Evolutionary conservation across 1,284 basidiomycete species (phyloP), one percentile per base, ranked within the genome.

Genomic region (Trametes hirsuta): DNA sequence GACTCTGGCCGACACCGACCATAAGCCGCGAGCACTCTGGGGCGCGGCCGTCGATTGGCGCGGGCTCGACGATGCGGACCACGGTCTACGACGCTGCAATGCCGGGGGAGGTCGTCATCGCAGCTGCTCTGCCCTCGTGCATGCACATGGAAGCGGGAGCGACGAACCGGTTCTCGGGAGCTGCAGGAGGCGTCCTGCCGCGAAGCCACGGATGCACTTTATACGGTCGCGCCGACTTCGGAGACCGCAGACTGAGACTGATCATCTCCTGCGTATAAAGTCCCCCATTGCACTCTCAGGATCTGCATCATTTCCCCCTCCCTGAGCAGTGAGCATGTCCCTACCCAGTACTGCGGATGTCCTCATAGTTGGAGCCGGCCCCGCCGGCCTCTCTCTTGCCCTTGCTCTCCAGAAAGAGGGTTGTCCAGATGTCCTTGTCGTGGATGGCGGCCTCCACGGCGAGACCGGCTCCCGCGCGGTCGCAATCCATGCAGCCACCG

Each of bases 311-410:
- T 24, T 8, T 44, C 37, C 42, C 36, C 36, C 15, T 25, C 45
- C 21, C 36, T 14, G 45, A 55, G 11, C 14, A 74, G 74, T 14
- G 45, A 55, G 11, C 14, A 74, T 74, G 74, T 63, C 72, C 35
- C 61, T 76, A n/a, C 76, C 76, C 1, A 42, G 60, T 4, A 60
- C 62, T 25, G 69, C 71, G 36, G 69, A 75, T 56, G 69, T 82
- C 48, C 76, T 82, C 58, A 72, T 83, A 30, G 76, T 83, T n/a
- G 81, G 82, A 35, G 80, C 76, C 24, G 81, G 82, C 12, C 82
- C 81, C 14, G 71, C 75, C 3, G 81, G 81, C 10, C 72, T 83
- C 40, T 70, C 76, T 21, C 70, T 74, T 55, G 80, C 80, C 30
- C 68, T 82, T 12, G 75, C 81, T 21, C 76, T 84, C 2, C 64